Evolutionary conservation across 148 eudicot species (phyloP).

Genomic region (Rhododendron vialii): DNA sequence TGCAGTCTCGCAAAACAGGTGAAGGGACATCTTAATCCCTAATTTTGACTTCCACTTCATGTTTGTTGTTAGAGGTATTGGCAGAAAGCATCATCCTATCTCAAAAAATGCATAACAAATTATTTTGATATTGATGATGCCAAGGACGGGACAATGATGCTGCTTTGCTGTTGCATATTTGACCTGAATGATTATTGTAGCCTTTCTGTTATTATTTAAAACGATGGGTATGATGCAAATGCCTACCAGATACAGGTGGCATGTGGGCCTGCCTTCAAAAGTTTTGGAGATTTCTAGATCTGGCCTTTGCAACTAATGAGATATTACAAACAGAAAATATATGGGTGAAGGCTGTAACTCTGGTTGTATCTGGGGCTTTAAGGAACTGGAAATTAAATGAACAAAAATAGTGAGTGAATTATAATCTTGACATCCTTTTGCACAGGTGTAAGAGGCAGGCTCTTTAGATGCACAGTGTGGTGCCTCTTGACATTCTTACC

Average conservation of each 20-base stretch:
- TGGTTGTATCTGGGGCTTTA: not conserved
- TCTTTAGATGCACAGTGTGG: not conserved
- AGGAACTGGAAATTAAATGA: not conserved
- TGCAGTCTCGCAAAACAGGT: slow-evolving; percentile 30
- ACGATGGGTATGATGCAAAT: not conserved
- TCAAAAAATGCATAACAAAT: not conserved
- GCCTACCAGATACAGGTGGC: not conserved
- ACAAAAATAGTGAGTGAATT: not conserved
- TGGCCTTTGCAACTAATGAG: no score
- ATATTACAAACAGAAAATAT: not conserved
- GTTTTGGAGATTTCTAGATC: not conserved
- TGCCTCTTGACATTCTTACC: not conserved
- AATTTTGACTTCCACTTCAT: not conserved
- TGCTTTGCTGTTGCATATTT: not conserved
- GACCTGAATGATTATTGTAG: not conserved
- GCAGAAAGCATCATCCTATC: not conserved
- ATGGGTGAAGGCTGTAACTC: not conserved
- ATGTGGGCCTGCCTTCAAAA: not conserved
- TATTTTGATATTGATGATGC: not conserved
- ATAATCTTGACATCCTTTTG: not conserved
- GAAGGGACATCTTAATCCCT: not conserved
- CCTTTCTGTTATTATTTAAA: not conserved
- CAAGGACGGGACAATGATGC: not conserved
- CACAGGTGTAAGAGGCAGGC: not conserved
- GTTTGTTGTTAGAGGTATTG: not conserved